phyloP scores from a whole-genome alignment of 495 filamentous ascomycete species.

The Hypoxylon intermedium region DNA sequence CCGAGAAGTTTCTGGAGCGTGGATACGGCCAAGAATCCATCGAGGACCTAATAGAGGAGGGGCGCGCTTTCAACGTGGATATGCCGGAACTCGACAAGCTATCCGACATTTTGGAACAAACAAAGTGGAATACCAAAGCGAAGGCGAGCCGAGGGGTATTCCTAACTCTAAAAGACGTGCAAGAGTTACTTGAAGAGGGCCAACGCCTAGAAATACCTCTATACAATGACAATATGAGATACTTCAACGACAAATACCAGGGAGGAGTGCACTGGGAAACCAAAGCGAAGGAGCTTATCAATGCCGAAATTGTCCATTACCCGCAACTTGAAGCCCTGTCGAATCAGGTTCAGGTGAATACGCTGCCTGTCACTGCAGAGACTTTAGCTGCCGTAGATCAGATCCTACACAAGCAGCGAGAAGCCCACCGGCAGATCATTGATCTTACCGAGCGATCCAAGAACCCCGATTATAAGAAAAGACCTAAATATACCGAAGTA shows the following conservation, averaged over 20 bases:
- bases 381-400: conserved; percentile 86
- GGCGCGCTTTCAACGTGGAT: conserved; percentile 90
- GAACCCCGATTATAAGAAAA: conserved; percentile 73
- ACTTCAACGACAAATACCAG: conserved; percentile 75
- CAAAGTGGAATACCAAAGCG: conserved; percentile 87
- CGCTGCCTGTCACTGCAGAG: conserved; percentile 80
- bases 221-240: conserved; percentile 76
- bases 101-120: conserved; percentile 78
- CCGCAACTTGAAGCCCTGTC: conserved; percentile 93
- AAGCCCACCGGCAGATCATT: conserved; percentile 86
- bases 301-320: conserved; percentile 87
- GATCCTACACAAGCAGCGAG: conserved; percentile 94
- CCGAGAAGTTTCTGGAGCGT: conserved; percentile 67
- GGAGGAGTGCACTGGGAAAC: conserved; percentile 87
- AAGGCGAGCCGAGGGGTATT: conserved; percentile 65
- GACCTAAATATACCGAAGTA: conserved; percentile 90
- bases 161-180: conserved; percentile 77
- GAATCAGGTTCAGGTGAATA: conserved; percentile 70
- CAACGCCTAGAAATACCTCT: conserved; percentile 76
- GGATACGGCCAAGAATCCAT: conserved; percentile 70
- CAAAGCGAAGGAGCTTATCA: conserved; percentile 93
- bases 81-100: conserved; percentile 90
- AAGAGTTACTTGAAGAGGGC: conserved; percentile 77
- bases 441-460: conserved; percentile 79
- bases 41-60: conserved; percentile 86